A percentile compares a stretch with the other conserved stretches of the same genome.
These are phyloP conservation scores for Xylaria hypoxylon DNA, from an alignment of 2,329 filamentous ascomycete species.

Conservation along the genomic window DNA sequence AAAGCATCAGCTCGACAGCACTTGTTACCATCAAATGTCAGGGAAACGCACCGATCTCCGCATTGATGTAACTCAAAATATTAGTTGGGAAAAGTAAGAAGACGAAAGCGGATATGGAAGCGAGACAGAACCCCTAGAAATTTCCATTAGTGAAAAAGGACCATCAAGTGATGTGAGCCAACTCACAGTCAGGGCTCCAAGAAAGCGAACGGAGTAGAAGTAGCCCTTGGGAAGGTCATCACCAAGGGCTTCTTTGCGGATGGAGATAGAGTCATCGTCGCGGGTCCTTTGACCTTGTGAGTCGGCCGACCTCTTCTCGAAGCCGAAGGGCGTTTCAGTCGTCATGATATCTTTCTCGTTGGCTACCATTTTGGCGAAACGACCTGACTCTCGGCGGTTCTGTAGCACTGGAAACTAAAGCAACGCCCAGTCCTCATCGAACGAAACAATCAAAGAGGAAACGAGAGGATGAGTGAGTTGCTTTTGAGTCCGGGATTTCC, in stretches of 20 bases:
- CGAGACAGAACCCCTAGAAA: slow-evolving; percentile 53
- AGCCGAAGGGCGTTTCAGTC: slow-evolving; percentile 25
- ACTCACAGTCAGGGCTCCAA: slow-evolving; percentile 51
- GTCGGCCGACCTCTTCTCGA: slow-evolving; percentile 21
- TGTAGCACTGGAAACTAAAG: background rate
- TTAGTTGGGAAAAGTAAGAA: slow-evolving; percentile 56
- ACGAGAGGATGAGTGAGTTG: slow-evolving; percentile 1
- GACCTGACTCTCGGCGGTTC: slow-evolving; percentile 9
- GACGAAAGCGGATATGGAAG: slow-evolving; percentile 54
- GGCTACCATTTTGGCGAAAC: slow-evolving; percentile 4
- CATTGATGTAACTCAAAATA: slow-evolving; percentile 53
- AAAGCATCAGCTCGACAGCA: slow-evolving; percentile 6
- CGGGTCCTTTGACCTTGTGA: slow-evolving; percentile 52
- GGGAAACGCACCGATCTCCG: slow-evolving; percentile 50
- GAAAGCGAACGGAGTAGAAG: slow-evolving; percentile 52
- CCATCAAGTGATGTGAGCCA: background rate
- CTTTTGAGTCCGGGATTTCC: slow-evolving; percentile 15
- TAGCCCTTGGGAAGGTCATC: slow-evolving; percentile 54
- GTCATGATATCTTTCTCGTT: slow-evolving; percentile 24
- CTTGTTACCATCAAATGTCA: background rate
- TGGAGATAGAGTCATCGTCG: slow-evolving; percentile 50
- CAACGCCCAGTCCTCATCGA: slow-evolving; percentile 13
- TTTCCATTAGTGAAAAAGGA: slow-evolving; percentile 25
- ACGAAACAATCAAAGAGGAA: slow-evolving; percentile 2
- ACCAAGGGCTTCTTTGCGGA: slow-evolving; percentile 52